Base-by-base conservation (phyloP, 1,284 basidiomycete species). In the Heterobasidion occidentale region DNA sequence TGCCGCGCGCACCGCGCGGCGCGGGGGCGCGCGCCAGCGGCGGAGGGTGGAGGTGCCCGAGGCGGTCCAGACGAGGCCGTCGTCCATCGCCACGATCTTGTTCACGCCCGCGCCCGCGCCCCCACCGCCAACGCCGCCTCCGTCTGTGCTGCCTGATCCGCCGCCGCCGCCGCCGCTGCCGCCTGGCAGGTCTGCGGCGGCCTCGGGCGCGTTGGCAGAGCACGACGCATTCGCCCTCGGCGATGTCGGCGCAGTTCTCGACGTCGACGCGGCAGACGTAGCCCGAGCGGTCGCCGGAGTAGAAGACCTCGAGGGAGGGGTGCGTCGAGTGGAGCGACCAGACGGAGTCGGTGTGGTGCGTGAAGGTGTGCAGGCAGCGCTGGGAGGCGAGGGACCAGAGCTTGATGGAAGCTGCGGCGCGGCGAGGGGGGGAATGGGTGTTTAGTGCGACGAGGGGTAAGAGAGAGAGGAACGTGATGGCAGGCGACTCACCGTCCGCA, bases 361-460 rank as follows among this genome's bases (percentile, higher is more conserved):
- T 91, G 73, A 98, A 99, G 1, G 96, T 99, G 66, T 99, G 94
- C 12, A 99, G 73, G 67, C 94, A 97, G 11, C 91, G 80, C 68
- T 98, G 95, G 9, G 90, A 87, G 0, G 78, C 67, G 11, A 98
- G 75, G 0, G 94, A 98, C 96, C 96, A 98, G 9, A 99, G 80
- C 64, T 94, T 94, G 65, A 91, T 80, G 2, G 91, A 90, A 7
- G 87, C 85, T 83, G 67, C 59, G n/a, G n/a, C n/a, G 27, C 27
- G 27, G 27, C 27, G 27, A 2, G 27, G 27, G 5, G 27, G 27
- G 0, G 27, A 5, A 27, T 3, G 20, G 27, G 27, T 27, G 27
- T 27, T 27, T 3, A 27, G 27, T 27, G 3, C 20, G 20, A 27
- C 2, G 20, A 46, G 57, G 51, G 62, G 62, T 47, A 57, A n/a